Base-by-base conservation (phyloP, 2,329 filamentous ascomycete species). In the Calonectria pteridis region DNA sequence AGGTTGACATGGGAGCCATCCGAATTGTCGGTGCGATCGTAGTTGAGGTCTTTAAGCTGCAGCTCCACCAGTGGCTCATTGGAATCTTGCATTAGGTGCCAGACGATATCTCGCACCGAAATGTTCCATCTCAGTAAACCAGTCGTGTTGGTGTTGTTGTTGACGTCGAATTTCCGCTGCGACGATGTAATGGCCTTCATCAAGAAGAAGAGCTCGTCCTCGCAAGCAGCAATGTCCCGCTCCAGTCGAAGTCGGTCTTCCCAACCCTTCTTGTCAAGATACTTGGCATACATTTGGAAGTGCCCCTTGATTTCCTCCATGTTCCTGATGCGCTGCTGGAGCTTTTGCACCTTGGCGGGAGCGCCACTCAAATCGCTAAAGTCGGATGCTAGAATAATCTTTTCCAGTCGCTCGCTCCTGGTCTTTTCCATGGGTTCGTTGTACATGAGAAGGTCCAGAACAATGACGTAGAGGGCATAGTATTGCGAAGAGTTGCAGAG, bases 111-210 rank as follows among this genome's bases (percentile, higher is more conserved):
- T 51, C 94, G 93, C 2, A 95, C 95, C n/a, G 94, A 94, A 73
- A 99, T 95, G 82, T 95, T 97, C 94, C 96, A 98, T 79, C 95
- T 93, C 68, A 99, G 85, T 50, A 98, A 87, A 7, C 95, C 95
- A 73, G 91, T 96, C 71, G 93, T 93, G 76, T 95, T 91, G 9
- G 92, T 91, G 64, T 95, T 91, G 9, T 92, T 91, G 64, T 91
- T 88, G 59, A 80, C 79, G 90, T 98, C 95, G 76, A 92, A 93
- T 82, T 96, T 97, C 73, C 95, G 90, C 84, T 99, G 97, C 6
- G 96, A 97, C 3, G 95, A 97, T 1, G 97, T 99, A 82, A 99
- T 99, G 49, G 97, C 97, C 81, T 99, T 98, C 97, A 99, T 98
- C 88, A 99, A 94, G 86, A 99, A 99, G 89, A 99, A 99, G 11